These are phyloP conservation scores for Candida buenavistaensis DNA, from an alignment of 1,139 yeast species.

Conservation along the genomic window DNA sequence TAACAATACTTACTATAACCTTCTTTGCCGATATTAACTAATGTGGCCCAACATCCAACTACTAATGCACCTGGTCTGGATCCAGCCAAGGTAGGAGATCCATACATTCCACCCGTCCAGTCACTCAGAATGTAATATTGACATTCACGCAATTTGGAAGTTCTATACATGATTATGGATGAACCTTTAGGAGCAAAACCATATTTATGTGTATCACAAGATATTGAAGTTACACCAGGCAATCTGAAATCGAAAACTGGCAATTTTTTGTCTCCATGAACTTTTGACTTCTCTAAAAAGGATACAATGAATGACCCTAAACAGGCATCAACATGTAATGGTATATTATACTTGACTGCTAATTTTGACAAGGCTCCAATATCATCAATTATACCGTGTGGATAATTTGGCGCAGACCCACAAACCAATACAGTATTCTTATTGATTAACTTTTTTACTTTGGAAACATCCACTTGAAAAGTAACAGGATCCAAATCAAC, in stretches of 20 bases:
- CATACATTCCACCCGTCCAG: conserved; percentile 96
- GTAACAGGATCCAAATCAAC: conserved; percentile 74
- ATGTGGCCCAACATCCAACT: conserved; percentile 97
- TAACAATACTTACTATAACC: conserved; percentile 72
- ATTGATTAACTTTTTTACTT: conserved; percentile 67
- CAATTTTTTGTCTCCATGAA: conserved; percentile 39
- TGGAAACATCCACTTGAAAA: conserved; percentile 63
- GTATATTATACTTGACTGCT: conserved; percentile 65
- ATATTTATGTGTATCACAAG: conserved; percentile 96
- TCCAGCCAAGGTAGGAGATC: conserved; percentile 95
- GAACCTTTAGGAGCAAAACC: conserved; percentile 99
- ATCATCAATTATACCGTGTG: conserved; percentile 94
- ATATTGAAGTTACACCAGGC: conserved; percentile 94
- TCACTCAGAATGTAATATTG: conserved; percentile 83
- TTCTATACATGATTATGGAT: conserved; percentile 86
- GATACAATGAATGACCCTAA: conserved; percentile 90
- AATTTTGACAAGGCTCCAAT: conserved; percentile 69
- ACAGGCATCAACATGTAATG: conserved; percentile 94
- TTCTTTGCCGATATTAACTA: conserved; percentile 72
- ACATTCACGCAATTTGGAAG: conserved; percentile 61
- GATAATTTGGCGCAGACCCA: conserved; percentile 96
- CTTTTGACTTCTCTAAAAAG: conserved; percentile 67
- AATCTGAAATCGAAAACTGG: conserved; percentile 84
- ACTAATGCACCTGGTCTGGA: conserved; percentile 95
- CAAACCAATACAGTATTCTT: conserved; percentile 77